Evolutionary conservation across 306 rosid genomes (phyloP).

Genomic region (Potentilla sterilis): DNA sequence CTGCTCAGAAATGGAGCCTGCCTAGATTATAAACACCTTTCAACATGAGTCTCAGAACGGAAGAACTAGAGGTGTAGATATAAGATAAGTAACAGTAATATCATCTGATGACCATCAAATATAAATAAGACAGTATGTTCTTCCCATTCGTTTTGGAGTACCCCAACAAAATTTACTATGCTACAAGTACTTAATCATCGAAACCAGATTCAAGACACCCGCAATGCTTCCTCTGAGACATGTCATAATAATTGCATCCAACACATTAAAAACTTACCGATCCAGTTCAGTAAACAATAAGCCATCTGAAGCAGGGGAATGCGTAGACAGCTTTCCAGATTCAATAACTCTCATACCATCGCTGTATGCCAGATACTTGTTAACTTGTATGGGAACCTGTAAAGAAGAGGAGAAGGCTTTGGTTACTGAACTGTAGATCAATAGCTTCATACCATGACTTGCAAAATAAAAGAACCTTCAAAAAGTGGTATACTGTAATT

Average conservation of each 20-base stretch:
- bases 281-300: conserved; percentile 78
- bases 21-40: neutral
- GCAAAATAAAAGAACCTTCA: neutral
- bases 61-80: neutral
- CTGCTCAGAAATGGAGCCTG: neutral
- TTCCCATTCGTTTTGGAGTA: neutral
- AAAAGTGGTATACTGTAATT: neutral
- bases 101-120: neutral
- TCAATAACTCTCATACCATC: conserved; percentile 94
- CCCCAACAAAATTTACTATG: neutral
- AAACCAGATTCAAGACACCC: neutral
- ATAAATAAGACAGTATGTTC: neutral
- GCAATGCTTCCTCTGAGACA: neutral
- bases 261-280: conserved; percentile 43
- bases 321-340: conserved; percentile 66
- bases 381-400: conserved; percentile 97
- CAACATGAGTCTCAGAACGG: neutral
- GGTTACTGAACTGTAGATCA: neutral
- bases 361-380: conserved; percentile 79
- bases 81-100: neutral
- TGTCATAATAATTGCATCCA: neutral
- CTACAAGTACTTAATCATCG: neutral
- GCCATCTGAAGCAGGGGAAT: conserved; percentile 69
- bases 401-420: conserved; percentile 8
- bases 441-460: neutral